Evolutionary conservation across 768 basidiomycete species (phyloP), one percentile per base, ranked within the genome.

Genomic region (Boletus huronensis): DNA sequence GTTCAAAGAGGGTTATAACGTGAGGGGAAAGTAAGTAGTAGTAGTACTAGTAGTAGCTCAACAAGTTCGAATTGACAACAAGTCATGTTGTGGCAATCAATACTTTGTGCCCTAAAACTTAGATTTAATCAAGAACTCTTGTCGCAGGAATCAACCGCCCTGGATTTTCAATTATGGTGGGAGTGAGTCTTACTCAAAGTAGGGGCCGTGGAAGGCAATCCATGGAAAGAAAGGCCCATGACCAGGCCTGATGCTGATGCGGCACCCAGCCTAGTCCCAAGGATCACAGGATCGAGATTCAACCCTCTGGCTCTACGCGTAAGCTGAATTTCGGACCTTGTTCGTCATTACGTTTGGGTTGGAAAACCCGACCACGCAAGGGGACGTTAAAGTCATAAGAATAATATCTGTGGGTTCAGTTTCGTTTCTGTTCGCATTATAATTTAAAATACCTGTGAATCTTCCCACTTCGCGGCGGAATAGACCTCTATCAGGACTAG

Each of bases 131-230:
- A 25, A 31, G 44, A 29, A n/a, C 38, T 47, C 53, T 50, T 43
- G 48, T 64, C 48, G 52, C 55, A 50, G 35, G 41, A 53, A 44
- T 29, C 26, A 32, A 51, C 54, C 31, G 49, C 55, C 58, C 54
- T 54, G 52, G 47, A 54, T 32, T 36, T 36, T 40, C 23, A 29
- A 43, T 54, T 42, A 28, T 34, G 50, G 38, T 43, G 34, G 39
- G 47, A 39, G 44, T 28, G 25, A 7, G 42, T 26, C 45, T 26
- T 29, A 32, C 1, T 32, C 36, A 38, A 39, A 8, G 40, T 21
- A 28, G 31, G 36, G 36, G 23, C n/a, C 45, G 40, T 40, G 51
- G 43, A 53, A 40, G 39, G 19, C 13, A 14, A 32, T 32, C 13
- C 23, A 16, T 28, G 29, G 19, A 50, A 32, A 31, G 13, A 44